Conservation (phyloP, 306 rosid species). For the Acacia melanoxylon region DNA sequence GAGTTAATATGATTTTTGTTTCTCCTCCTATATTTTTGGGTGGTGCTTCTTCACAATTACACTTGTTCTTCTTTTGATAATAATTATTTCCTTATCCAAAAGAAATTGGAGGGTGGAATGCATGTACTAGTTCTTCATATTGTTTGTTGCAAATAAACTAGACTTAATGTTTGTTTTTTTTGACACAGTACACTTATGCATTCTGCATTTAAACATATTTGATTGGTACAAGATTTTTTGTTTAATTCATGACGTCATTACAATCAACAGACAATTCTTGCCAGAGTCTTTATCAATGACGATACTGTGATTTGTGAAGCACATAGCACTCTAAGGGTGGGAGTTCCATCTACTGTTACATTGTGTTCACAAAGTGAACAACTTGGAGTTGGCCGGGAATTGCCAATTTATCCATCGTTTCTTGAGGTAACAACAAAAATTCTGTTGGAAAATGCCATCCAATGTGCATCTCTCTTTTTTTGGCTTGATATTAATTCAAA, state of each 20-base stretch:
- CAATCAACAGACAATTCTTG: conserved; percentile 65
- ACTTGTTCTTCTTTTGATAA: background rate
- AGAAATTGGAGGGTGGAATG: background rate
- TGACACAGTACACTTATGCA: background rate
- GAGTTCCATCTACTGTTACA: conserved; percentile 62
- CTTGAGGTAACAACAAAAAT: conserved; percentile 61
- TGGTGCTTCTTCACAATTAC: background rate
- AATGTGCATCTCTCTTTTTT: background rate
- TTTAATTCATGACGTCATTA: conserved; percentile 33
- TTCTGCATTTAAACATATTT: conserved; percentile 9
- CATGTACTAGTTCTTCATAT: background rate
- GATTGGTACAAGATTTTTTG: conserved; percentile 1
- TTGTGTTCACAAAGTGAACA: conserved; percentile 83
- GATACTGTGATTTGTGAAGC: conserved; percentile 66
- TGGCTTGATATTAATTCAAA: conserved; percentile 6
- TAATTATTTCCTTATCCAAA: background rate
- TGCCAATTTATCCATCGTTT: conserved; percentile 84
- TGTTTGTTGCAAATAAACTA: background rate
- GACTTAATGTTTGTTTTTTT: conserved; percentile 18
- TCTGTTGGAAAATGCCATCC: conserved; percentile 1
- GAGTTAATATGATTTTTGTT: background rate
- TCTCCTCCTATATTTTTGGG: background rate
- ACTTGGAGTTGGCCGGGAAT: conserved; percentile 74
- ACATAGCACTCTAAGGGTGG: conserved; percentile 62
- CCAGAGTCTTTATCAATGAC: conserved; percentile 54